phyloP scores from a whole-genome alignment of 176 grass and related monocot genomes.

The Elymus sibiricus region DNA sequence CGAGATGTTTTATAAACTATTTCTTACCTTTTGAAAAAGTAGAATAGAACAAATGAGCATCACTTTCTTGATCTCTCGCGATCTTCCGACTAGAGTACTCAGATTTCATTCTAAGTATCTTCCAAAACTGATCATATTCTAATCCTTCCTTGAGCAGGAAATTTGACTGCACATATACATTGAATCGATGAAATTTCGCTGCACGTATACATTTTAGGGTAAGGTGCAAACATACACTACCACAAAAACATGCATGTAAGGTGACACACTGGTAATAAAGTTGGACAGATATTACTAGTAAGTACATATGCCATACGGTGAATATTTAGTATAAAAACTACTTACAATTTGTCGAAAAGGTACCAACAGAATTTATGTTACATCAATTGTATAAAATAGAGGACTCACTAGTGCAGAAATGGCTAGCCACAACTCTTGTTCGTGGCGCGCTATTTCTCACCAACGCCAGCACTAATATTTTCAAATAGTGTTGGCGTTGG shows the following conservation, averaged over 20 bases:
- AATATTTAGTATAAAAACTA: neutral
- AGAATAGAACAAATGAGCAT: constrained; percentile 81
- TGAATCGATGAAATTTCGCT: no score
- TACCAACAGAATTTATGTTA: neutral
- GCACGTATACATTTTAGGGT: neutral
- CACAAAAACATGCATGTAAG: neutral
- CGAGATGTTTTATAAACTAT: neutral
- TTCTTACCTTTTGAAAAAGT: constrained; percentile 67
- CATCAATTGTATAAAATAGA: no score
- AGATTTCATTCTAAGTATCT: constrained; percentile 66
- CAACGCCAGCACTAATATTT: no score
- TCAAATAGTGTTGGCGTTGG: no score
- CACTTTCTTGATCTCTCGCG: constrained; percentile 66
- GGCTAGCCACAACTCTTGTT: no score
- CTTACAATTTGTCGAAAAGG: neutral
- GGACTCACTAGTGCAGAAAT: no score
- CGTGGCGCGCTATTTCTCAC: no score
- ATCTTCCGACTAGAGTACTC: constrained; percentile 81
- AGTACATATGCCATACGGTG: neutral
- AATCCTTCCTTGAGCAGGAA: constrained; percentile 89
- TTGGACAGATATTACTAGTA: constrained; percentile 8
- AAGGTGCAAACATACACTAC: constrained; percentile 6
- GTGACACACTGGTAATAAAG: neutral
- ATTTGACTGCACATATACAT: constrained; percentile 68
- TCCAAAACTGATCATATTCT: constrained; percentile 94